A percentile compares a stretch with the other conserved stretches of the same genome.
These are phyloP conservation scores for Baudoinia panamericana DNA, from an alignment of 495 filamentous ascomycete species.

Conservation along the genomic window DNA sequence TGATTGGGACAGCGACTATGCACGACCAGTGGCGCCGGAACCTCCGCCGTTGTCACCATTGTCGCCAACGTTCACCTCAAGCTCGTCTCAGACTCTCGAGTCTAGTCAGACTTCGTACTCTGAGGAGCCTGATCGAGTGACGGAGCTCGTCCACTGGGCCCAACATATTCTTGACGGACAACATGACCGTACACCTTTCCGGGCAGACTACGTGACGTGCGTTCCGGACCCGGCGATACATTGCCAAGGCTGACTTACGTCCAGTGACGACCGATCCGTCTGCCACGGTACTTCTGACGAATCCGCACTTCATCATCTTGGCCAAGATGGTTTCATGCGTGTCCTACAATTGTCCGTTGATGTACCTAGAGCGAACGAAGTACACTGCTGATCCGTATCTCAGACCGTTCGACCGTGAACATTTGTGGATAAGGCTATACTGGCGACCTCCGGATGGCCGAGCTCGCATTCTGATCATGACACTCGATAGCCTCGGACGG, in stretches of 20 bases:
- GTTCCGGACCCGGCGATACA: too few relatives aligned
- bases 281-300: conserved; percentile 36
- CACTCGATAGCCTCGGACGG: conserved; percentile 26
- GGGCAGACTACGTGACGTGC: conserved; percentile 32
- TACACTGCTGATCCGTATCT: not conserved
- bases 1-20: conserved; percentile 3
- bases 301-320: conserved; percentile 30
- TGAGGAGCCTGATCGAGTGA: conserved; percentile 7
- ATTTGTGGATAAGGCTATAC: conserved; percentile 44
- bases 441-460: conserved; percentile 40
- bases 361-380: not conserved
- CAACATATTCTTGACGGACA: conserved; percentile 35
- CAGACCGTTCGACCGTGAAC: conserved; percentile 34
- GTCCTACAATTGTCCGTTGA: conserved; percentile 34
- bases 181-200: conserved; percentile 33
- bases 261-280: conserved; percentile 8
- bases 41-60: conserved; percentile 25
- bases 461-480: conserved; percentile 45
- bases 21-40: conserved; percentile 21
- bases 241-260: conserved; percentile 19
- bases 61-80: conserved; percentile 24
- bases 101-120: conserved; percentile 24
- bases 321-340: conserved; percentile 25
- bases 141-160: conserved; percentile 39
- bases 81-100: conserved; percentile 14